These are phyloP conservation scores for Fagopyrum tataricum DNA, from an alignment of 148 eudicot genomes.

Conservation along the genomic window DNA sequence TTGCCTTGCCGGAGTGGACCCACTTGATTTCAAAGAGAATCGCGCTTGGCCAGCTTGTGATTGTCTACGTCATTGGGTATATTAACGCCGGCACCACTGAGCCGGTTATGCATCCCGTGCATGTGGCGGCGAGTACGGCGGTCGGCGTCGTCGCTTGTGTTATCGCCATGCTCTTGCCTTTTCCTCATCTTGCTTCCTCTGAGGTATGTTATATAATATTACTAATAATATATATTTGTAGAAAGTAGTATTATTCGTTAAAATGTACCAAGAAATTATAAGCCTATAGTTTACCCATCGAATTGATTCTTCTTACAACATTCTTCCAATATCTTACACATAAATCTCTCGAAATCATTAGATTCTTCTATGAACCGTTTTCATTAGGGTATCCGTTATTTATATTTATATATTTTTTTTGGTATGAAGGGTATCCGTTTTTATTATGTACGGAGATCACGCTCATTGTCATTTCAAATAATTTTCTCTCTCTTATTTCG, in stretches of 20 bases:
- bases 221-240: no score
- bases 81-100: slow-evolving; percentile 31
- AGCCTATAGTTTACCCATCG: neutral
- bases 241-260: neutral
- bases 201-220: slow-evolving; percentile 31
- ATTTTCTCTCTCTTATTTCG: neutral
- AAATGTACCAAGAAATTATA: neutral
- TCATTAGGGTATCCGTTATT: neutral
- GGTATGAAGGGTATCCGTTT: neutral
- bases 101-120: slow-evolving; percentile 68
- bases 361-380: neutral
- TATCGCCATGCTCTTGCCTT: slow-evolving; percentile 58
- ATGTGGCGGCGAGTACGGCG: slow-evolving; percentile 66
- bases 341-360: neutral
- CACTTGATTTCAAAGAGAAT: slow-evolving; percentile 52
- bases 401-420: neutral
- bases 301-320: neutral
- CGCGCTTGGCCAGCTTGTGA: slow-evolving; percentile 65
- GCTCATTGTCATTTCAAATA: neutral
- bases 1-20: slow-evolving; percentile 47
- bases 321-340: slow-evolving; percentile 1
- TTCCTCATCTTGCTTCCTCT: slow-evolving; percentile 44
- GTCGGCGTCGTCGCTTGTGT: slow-evolving; percentile 65
- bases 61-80: slow-evolving; percentile 50
- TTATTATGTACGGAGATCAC: neutral